Evolutionary conservation across 306 rosid species (phyloP), one percentile per base, ranked within the genome.

Genomic region (Prunus salicina): DNA sequence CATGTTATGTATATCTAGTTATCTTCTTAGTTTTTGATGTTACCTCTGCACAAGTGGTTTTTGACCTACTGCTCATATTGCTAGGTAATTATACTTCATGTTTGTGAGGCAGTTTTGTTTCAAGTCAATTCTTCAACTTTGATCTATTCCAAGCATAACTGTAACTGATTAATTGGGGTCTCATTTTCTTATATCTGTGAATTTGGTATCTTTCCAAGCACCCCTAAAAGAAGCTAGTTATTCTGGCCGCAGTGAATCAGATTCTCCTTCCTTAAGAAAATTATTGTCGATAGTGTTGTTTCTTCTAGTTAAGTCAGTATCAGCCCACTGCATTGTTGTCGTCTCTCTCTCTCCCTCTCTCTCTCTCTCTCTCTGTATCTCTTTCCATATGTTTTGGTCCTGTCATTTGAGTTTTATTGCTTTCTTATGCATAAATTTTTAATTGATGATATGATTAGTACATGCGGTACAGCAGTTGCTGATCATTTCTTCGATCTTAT

Each of bases 401-500:
- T 38, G 43, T 28, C 22, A 13, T 53, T 27, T 52, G 46, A 27
- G 19, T 49, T 20, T 3, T 28, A 8, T 34, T 64, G 7, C 14
- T 19, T 52, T 66, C 34, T 34, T 38, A 15, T 55, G 56, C 5
- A 15, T 64, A 28, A 13, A 47, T 49, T 30, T 28, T 38, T 34
- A 18, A 6, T 56, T 43, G 15, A 69, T 69, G 34, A n/a, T 52
- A 45, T 75, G 80, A 6, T 61, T 53, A 72, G 30, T 55, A 64
- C 43, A 14, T 60, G 64, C 63, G 68, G 76, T 47, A 49, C 30
- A 47, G 58, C 24, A 27, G 4, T 47, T 72, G 60, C 57, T 73
- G 69, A 20, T 71, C 57, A 13, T 47, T 84, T 74, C 50, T n/a
- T 63, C 28, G 62, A 64, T 65, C 72, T 62, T 28, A 8, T 13